Percentiles rank a stretch among this genome's conserved stretches.
phyloP scores from a whole-genome alignment of 177 flowering plant species.

The Viscum album region DNA sequence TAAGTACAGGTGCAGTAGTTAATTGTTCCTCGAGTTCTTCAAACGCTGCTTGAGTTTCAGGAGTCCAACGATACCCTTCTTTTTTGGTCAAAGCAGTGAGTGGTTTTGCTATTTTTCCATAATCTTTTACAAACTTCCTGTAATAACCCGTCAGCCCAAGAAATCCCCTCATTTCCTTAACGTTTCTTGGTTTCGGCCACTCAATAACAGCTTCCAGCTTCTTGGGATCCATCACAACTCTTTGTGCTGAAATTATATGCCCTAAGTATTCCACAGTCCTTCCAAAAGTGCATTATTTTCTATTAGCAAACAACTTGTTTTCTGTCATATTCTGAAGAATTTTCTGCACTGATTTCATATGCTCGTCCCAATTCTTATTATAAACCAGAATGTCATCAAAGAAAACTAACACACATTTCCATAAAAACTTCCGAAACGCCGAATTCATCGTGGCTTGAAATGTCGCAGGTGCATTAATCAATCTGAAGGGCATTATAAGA shows the following conservation, averaged over 20 bases:
- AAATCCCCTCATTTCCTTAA: not conserved
- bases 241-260: not conserved
- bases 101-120: not conserved
- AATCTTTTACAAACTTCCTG: not conserved
- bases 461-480: conserved; percentile 7
- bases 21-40: not conserved
- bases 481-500: conserved; percentile 12
- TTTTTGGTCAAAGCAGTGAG: not conserved
- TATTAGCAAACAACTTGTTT: not conserved
- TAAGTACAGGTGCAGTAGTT: not conserved
- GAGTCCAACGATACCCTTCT: not conserved
- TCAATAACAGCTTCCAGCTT: not conserved
- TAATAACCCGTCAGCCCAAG: not conserved
- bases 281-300: not conserved
- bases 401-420: conserved; percentile 5
- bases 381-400: conserved; percentile 10
- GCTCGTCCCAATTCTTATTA: not conserved
- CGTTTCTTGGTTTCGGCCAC: not conserved
- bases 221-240: not conserved
- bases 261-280: not conserved
- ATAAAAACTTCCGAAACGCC: not conserved
- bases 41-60: not conserved
- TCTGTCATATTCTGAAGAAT: not conserved
- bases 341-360: not conserved
- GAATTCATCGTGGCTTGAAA: conserved; percentile 12